These are phyloP conservation scores for Fonsecaea multimorphosa DNA, from an alignment of 2,329 filamentous ascomycete species.

Conservation along the genomic window DNA sequence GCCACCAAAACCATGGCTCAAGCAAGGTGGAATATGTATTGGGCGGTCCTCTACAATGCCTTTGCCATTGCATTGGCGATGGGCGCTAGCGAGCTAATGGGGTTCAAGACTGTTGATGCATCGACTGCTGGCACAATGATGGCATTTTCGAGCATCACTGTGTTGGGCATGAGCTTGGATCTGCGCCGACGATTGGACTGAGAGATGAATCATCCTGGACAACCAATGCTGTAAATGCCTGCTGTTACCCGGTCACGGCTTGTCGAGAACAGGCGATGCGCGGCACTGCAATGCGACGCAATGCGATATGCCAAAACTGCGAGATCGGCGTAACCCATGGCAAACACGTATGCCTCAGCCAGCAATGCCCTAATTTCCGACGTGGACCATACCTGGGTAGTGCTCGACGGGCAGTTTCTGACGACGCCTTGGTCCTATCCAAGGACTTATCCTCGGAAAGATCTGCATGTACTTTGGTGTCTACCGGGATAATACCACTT, in stretches of 20 bases:
- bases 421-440: background rate
- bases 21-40: constrained; percentile 70
- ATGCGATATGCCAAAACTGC: too few relatives aligned
- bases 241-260: background rate
- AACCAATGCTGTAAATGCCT: background rate
- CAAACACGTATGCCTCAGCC: background rate
- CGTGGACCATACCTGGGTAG: background rate
- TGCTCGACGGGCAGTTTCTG: background rate
- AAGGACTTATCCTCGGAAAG: background rate
- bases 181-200: constrained; percentile 21
- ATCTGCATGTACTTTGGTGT: background rate
- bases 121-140: constrained; percentile 31
- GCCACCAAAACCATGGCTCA: constrained; percentile 52
- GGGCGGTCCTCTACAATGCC: constrained; percentile 73
- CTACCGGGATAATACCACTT: background rate
- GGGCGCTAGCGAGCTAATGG: constrained; percentile 51
- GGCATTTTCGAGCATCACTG: constrained; percentile 27
- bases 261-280: background rate
- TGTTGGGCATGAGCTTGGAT: constrained; percentile 19
- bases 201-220: background rate
- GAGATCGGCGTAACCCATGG: too few relatives aligned
- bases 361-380: background rate
- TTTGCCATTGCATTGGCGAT: constrained; percentile 70
- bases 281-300: background rate
- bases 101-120: constrained; percentile 17